These are phyloP conservation scores for Aspergillus aculeatus DNA, from an alignment of 2,329 filamentous ascomycete genomes.

Conservation along the genomic window DNA sequence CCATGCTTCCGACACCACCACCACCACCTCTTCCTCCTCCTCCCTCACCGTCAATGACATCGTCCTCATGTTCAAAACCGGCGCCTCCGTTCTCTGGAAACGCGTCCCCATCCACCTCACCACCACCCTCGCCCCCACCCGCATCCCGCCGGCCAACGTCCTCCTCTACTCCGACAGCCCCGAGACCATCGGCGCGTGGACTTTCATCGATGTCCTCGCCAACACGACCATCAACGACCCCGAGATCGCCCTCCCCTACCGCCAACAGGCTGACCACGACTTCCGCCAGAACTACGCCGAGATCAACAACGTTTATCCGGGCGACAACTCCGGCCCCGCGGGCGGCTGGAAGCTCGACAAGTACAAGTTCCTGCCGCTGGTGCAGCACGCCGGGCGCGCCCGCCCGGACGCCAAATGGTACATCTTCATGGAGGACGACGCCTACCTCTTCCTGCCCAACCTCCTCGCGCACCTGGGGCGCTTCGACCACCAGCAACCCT, in stretches of 20 bases:
- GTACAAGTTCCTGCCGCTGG: conserved; percentile 62
- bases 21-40: no score
- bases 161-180: conserved; percentile 27
- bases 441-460: conserved; percentile 57
- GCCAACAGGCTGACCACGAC: conserved; percentile 24
- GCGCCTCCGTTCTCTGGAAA: conserved; percentile 27
- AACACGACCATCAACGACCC: conserved; percentile 21
- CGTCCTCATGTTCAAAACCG: conserved; percentile 25
- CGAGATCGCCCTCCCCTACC: conserved; percentile 21
- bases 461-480: conserved; percentile 49
- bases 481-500: conserved; percentile 46
- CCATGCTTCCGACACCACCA: not conserved
- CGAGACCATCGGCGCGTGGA: conserved; percentile 23
- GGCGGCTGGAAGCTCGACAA: conserved; percentile 58
- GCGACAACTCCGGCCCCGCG: conserved; percentile 18
- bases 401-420: conserved; percentile 51
- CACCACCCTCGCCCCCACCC: conserved; percentile 24
- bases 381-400: conserved; percentile 26
- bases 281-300: conserved; percentile 26
- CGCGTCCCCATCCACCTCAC: conserved; percentile 27
- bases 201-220: conserved; percentile 25
- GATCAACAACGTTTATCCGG: conserved; percentile 15
- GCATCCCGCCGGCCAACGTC: conserved; percentile 23
- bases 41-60: not conserved
- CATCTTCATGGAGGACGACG: conserved; percentile 59